Evolutionary conservation across 1,284 basidiomycete species (phyloP), one percentile per base, ranked within the genome.

Genomic region (Pseudozyma sp.): DNA sequence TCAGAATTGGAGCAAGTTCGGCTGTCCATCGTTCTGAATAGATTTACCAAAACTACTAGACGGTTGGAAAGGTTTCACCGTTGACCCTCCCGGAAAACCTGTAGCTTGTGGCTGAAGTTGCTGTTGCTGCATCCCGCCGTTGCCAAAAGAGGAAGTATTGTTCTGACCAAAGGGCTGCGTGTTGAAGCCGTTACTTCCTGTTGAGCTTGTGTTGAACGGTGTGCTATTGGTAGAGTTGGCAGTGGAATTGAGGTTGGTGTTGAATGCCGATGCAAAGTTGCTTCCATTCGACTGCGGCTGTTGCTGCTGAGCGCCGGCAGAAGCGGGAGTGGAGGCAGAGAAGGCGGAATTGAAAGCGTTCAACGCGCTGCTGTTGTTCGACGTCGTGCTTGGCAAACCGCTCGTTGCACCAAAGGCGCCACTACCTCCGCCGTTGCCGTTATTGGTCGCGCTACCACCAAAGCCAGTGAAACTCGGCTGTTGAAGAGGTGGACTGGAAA

Each of bases 11-110:
- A 69, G 49, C 36, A 73, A 31, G 16, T 68, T 73, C 16, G 70
- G 65, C 35, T 69, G 61, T n/a, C 35, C 58, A 14, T 63, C 54
- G 18, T 64, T 48, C 16, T 52, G 3, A 5, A 74, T 65, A 13
- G 54, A 48, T 47, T 68, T 67, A 13, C 83, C 83, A 57, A 84
- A 84, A 12, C 73, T 70, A 21, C 62, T 70, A 5, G 79, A 73
- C 0, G 83, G 83, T 54, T 83, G 76, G 74, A 84, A 84, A 1
- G 82, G 83, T 55, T 80, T 81, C 31, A 84, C 66, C 2, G 48
- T 59, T 3, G 74, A 77, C 1, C 78, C 76, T 5, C 59, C 70
- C 18, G 43, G 18, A 11, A 79, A 76, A 0, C 79, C 80, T 6
- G 78, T 80, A 9, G 76, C 61, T 54, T 80, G 80, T 10, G 77